Evolutionary conservation across 2,329 filamentous ascomycete species (phyloP), one percentile per base, ranked within the genome.

Genomic region (Hymenoscyphus repandus): DNA sequence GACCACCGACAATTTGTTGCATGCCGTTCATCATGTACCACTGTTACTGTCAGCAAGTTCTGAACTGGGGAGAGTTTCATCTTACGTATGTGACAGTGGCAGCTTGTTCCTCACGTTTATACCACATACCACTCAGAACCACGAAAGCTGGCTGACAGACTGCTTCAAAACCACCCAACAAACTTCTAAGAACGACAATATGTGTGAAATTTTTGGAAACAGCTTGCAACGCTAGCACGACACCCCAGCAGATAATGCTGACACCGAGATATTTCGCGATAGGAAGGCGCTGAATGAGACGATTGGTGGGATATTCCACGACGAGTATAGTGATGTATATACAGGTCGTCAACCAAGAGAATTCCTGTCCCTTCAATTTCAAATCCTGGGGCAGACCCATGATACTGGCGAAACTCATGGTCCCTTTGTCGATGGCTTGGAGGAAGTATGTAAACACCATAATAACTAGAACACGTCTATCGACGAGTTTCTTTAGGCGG

Each of bases 21-120:
- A 74, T 76, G 1, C 85, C 85, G 63, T 88, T 89, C 83, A 88
- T 88, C 80, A 86, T 86, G 66, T 86, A 86, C 20, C 31, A 45
- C 30, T 13, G 18, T 30, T 31, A 43, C 22, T 27, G 18, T 10
- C 13, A 32, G 11, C 15, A 15, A 34, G 17, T 43, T 31, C 40
- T 6, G 36, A 18, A 39, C n/a, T 15, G 10, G 22, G 3, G 40
- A 32, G 12, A 31, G 15, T 30, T 30, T 31, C 32, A 15, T 33
- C 34, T 22, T 46, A 46, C 63, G 50, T 61, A 88, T 47, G 85
- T 76, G 2, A 77, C 78, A 1, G 78, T 79, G 1, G 73, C 70
- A 2, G 80, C 81, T 68, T 88, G 84, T 64, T 88, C 84, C 48
- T 75, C 74, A 63, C 83, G 83, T 2, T 85, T 87, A 60, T 87